Base-by-base conservation (phyloP, 768 basidiomycete genomes). In the Auricularia sp. region DNA sequence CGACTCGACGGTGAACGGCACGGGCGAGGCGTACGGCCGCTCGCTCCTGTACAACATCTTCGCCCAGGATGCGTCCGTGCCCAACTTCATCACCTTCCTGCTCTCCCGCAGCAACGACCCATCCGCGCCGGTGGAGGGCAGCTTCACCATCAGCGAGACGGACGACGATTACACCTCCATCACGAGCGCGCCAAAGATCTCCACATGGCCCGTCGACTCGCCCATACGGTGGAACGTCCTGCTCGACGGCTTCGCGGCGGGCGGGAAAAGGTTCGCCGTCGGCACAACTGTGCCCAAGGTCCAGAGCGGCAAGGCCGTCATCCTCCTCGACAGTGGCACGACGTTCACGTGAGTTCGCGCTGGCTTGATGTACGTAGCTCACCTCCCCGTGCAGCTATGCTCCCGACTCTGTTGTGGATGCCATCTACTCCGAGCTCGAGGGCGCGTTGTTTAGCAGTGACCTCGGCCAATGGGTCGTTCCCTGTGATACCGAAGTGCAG, bases 21-120 rank as follows among this genome's bases (percentile, higher is more conserved):
- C 87, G 1, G 80, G 82, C 34, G 78, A 81, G 1, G 76, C 81
- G 5, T 70, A 73, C 0, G 91, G 91, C 21, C 82, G 87, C 36
- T 85, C 84, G 67, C 70, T 93, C 54, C 80, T 93, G 23, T 87
- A 85, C 77, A 93, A 91, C 69, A 75, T 89, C 42, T 93, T 93
- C 73, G 75, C 78, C 23, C 78, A 82, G 68, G 87, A 91, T 73
- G 83, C 84, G 3, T 74, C 71, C 10, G 83, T 88, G 70, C 88
- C 90, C 59, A 93, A 93, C 70, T 93, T 84, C 72, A 87, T 93
- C 67, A 84, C 90, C 0, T 87, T 93, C 69, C 80, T 87, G 0
- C 77, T 93, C 34, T 84, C 88, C 70, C 77, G 90, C 62, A 81
- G 78, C 54, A 76, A 79, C 10, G 80, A 87, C 44, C 68, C 73